These are phyloP conservation scores for Agarophyton chilense DNA, from an alignment of 23 red algal species.

Conservation along the genomic window DNA sequence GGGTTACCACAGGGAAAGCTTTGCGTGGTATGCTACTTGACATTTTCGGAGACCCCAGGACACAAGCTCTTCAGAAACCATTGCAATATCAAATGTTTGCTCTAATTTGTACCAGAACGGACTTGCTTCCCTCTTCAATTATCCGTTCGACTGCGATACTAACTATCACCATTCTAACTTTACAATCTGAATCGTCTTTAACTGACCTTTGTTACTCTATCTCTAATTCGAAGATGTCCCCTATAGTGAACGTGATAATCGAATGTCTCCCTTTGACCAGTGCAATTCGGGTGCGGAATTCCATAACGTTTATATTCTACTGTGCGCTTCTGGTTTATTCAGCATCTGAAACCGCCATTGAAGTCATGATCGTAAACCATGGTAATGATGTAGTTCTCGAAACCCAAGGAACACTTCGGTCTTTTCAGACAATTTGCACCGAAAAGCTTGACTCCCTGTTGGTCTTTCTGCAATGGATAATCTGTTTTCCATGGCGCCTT, in stretches of 20 bases:
- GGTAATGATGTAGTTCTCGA: background rate
- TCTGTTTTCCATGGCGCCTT: constrained; percentile 40
- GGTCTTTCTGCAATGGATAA: constrained; percentile 27
- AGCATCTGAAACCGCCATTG: background rate
- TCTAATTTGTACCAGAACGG: constrained; percentile 18
- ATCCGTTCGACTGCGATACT: constrained; percentile 8
- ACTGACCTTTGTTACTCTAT: constrained; percentile 19
- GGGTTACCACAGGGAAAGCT: background rate
- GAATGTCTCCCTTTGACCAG: constrained; percentile 24
- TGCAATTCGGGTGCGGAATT: constrained; percentile 5
- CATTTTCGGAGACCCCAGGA: constrained; percentile 9
- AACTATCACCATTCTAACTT: constrained; percentile 9
- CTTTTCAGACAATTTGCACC: background rate
- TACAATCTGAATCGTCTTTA: constrained; percentile 14
- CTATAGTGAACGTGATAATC: constrained; percentile 25
- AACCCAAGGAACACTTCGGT: background rate
- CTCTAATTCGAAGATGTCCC: background rate
- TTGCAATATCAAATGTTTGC: constrained; percentile 48
- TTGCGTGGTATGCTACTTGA: background rate
- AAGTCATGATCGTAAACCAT: background rate
- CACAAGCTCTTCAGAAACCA: constrained; percentile 3
- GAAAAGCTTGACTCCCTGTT: constrained; percentile 10
- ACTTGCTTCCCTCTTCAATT: background rate
- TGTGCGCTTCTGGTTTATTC: constrained; percentile 1
- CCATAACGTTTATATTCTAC: constrained; percentile 8